Evolutionary conservation across 306 rosid species (phyloP), one percentile per base, ranked within the genome.

Genomic region (Vigna trinervia): DNA sequence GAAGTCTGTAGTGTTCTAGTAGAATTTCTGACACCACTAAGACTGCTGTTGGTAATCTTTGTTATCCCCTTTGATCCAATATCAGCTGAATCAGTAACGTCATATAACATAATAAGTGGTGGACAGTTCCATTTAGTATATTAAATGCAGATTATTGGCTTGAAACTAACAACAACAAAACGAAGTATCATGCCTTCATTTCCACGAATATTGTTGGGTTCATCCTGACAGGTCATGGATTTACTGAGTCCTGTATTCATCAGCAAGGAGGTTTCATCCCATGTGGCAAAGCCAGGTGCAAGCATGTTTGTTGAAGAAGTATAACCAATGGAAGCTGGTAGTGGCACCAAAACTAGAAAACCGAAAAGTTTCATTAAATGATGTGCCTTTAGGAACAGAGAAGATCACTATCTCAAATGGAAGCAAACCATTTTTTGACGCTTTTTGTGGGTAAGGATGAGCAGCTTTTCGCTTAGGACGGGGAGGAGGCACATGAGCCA

Each of bases 401-500:
- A 57, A 2, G 9, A 9, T 54, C 14, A 20, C 30, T 71, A 50
- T 69, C 26, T 65, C 34, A 43, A 60, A 74, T 80, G 51, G 20
- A n/a, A 17, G 15, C 86, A 62, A 69, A 92, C 96, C 94, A 79
- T 85, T 90, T 88, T 89, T 92, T 7, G 96, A 80, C 47, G 93
- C 97, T 82, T 89, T 92, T 64, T 92, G 97, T 3, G 97, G 97
- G 43, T 92, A 92, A 70, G 97, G 96, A 83, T 90, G 96, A 60
- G 96, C 14, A 54, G 97, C 96, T 85, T 89, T 92, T 78, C 92
- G 96, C 88, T 92, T 92, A 15, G 96, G 97, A 43, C 97, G 91
- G 2, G 97, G 97, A 64, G 96, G 97, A 83, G 97, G 97, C 65
- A 92, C 97, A 70, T 92, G 97, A n/a, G 94, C 96, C 11, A 79